phyloP scores from a whole-genome alignment of 371 early-diverging fungal species.

The Mortierella sp. region DNA sequence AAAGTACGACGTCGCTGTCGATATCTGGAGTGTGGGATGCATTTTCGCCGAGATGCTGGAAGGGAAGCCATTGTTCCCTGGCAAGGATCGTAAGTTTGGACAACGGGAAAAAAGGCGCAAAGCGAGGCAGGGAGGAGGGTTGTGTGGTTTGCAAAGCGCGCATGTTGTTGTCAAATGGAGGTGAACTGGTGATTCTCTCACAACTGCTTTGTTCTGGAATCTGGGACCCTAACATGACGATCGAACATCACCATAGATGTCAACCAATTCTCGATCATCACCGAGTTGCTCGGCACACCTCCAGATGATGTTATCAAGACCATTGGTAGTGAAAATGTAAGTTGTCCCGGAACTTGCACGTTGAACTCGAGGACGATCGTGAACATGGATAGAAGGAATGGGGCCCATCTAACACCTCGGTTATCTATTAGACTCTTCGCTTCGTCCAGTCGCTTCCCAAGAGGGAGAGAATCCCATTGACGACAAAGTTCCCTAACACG shows the following conservation, averaged over 20 bases:
- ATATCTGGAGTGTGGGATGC: slow-evolving; percentile 99
- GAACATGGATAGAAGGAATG: too few species aligned
- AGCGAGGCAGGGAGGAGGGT: too few species aligned
- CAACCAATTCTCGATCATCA: slow-evolving; percentile 94
- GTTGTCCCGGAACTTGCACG: background rate
- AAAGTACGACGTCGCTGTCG: slow-evolving; percentile 97
- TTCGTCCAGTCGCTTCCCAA: slow-evolving; percentile 91
- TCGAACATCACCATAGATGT: slow-evolving; percentile 70
- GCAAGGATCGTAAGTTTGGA: slow-evolving; percentile 87
- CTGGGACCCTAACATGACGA: too few species aligned
- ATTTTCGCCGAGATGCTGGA: slow-evolving; percentile 98
- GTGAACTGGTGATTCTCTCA: too few species aligned
- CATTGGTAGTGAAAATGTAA: slow-evolving; percentile 91
- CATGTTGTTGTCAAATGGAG: too few species aligned
- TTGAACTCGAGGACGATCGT: too few species aligned
- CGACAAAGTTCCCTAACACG: slow-evolving; percentile 73
- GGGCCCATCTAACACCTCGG: too few species aligned
- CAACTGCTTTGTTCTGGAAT: too few species aligned
- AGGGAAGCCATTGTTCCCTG: slow-evolving; percentile 97
- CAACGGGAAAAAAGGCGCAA: too few species aligned
- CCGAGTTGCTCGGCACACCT: slow-evolving; percentile 93
- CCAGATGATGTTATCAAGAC: slow-evolving; percentile 93
- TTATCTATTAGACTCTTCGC: slow-evolving; percentile 74
- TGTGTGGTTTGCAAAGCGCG: too few species aligned
- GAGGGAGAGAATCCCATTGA: slow-evolving; percentile 83